These are phyloP conservation scores for Boletus subcaerulescens DNA, from an alignment of 768 basidiomycete species.

Conservation along the genomic window DNA sequence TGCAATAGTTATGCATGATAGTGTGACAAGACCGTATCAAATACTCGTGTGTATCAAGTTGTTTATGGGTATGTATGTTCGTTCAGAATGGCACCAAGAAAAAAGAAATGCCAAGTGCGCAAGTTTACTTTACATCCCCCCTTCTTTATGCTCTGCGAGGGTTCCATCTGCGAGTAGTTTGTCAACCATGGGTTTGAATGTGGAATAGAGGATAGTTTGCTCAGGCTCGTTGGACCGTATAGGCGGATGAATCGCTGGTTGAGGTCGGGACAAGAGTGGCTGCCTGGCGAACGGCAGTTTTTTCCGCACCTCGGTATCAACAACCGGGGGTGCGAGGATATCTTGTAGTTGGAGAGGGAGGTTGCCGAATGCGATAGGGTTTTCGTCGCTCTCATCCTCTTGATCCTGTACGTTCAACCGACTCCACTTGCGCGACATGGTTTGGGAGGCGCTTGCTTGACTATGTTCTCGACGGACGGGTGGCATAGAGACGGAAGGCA, in stretches of 20 bases:
- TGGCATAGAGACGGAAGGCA: slow-evolving; percentile 11
- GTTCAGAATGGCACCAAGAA: background rate
- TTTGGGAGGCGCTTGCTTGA: slow-evolving; percentile 12
- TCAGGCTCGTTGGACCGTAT: slow-evolving; percentile 6
- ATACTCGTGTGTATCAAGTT: background rate
- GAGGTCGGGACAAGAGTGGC: slow-evolving; percentile 23
- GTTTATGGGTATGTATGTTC: background rate
- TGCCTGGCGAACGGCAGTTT: background rate
- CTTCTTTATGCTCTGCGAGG: slow-evolving; percentile 3
- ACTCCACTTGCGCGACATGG: slow-evolving; percentile 32
- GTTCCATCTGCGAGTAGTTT: slow-evolving; percentile 16
- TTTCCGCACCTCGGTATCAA: slow-evolving; percentile 16
- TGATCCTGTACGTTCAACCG: slow-evolving; percentile 25
- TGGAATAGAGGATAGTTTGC: slow-evolving; percentile 20
- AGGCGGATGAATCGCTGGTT: slow-evolving; percentile 16
- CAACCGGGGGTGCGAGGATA: background rate
- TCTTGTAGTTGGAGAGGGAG: slow-evolving; percentile 5
- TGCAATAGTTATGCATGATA: background rate
- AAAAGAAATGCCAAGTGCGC: background rate
- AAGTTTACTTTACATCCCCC: background rate
- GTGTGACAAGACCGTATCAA: background rate
- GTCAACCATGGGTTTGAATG: slow-evolving; percentile 26
- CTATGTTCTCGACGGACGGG: slow-evolving; percentile 4
- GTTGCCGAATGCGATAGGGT: slow-evolving; percentile 22
- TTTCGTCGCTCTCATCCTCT: slow-evolving; percentile 10